Conservation (phyloP, 345 rosid species). For the sweet orange (Citrus sinensis) region DNA sequence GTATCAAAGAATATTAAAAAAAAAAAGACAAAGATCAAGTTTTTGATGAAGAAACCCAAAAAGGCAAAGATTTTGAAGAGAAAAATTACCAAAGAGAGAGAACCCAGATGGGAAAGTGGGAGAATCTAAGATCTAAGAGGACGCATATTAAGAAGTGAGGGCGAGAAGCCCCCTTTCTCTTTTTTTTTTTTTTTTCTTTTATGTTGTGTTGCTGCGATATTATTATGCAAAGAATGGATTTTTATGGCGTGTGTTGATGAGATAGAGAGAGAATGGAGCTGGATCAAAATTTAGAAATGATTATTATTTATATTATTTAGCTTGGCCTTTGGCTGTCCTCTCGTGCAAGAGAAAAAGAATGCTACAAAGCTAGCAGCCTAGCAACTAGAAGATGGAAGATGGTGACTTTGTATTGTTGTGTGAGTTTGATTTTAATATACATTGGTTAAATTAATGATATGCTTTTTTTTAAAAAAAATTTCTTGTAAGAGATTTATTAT, state of each 20-base stretch:
- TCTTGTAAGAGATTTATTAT: too few species aligned
- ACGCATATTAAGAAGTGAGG: conserved; percentile 48
- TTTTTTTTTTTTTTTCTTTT: conserved; percentile 15
- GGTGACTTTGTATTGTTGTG: conserved; percentile 24
- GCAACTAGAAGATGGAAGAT: conserved; percentile 16
- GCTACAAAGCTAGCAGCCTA: background rate
- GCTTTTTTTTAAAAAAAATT: background rate
- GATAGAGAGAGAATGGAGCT: conserved; percentile 15
- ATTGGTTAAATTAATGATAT: background rate
- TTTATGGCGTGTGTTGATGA: conserved; percentile 10
- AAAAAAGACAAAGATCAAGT: conserved; percentile 17
- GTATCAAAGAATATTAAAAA: conserved; percentile 1
- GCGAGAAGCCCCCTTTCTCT: conserved; percentile 52
- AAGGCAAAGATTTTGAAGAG: conserved; percentile 7
- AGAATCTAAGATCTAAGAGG: conserved; percentile 41
- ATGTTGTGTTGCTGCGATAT: background rate
- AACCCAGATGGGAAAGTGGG: conserved; percentile 35
- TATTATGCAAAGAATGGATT: conserved; percentile 22
- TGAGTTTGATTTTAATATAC: background rate
- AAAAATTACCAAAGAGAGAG: conserved; percentile 18
- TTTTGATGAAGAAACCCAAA: conserved; percentile 16
- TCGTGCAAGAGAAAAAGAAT: conserved; percentile 27
- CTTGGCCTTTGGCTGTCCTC: conserved; percentile 22
- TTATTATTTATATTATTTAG: background rate
- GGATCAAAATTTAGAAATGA: conserved; percentile 14